phyloP scores from a whole-genome alignment of 2,329 filamentous ascomycete genomes.

The Sclerotinia glacialis region DNA sequence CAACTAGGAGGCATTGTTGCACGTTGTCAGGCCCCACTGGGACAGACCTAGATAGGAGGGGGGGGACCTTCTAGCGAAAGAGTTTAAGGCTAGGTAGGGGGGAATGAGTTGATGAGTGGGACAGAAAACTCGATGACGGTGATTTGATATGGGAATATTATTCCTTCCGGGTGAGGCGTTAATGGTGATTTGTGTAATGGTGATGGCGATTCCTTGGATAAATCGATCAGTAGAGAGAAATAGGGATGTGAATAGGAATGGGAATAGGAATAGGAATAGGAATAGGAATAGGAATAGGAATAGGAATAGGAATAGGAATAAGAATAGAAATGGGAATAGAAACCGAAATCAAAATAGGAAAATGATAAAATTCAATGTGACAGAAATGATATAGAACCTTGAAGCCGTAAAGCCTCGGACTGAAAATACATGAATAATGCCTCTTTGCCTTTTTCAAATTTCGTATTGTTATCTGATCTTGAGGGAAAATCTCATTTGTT shows the following conservation, averaged over 20 bases:
- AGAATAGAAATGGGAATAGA: not conserved
- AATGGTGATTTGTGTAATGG: not conserved
- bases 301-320: not conserved
- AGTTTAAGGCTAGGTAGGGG: not conserved
- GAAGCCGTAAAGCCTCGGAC: too few relatives aligned
- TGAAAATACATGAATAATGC: too few relatives aligned
- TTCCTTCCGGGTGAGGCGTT: not conserved
- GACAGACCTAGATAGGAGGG: constrained; percentile 4
- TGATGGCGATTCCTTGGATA: not conserved
- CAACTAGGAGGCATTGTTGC: constrained; percentile 20
- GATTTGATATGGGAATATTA: not conserved
- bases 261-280: not conserved
- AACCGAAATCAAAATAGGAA: not conserved
- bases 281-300: not conserved
- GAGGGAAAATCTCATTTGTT: not conserved
- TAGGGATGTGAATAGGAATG: too few relatives aligned
- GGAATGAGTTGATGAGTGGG: not conserved
- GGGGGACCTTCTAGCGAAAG: not conserved
- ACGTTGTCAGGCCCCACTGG: constrained; percentile 19
- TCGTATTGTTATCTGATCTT: not conserved
- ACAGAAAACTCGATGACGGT: not conserved
- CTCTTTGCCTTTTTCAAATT: too few relatives aligned
- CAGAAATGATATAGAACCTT: not conserved
- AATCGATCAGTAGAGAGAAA: not conserved
- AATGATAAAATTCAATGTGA: not conserved